Conservation (phyloP, 129 eudicot species). For the Calendula officinalis region DNA sequence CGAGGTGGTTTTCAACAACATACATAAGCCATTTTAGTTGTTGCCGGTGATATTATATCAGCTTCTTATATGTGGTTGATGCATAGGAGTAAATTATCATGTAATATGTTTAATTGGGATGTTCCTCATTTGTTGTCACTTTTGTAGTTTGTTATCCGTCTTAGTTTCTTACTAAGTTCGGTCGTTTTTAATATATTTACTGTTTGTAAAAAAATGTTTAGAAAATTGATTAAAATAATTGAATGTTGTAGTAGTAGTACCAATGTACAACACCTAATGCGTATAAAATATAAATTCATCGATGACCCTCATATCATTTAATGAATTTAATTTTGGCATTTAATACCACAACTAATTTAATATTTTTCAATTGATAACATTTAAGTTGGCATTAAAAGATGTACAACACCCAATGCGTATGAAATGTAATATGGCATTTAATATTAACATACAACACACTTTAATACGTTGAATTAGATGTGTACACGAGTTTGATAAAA, state of each 20-base stretch:
- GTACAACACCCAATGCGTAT: conserved; percentile 43
- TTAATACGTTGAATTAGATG: conserved; percentile 25
- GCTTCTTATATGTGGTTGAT: no score
- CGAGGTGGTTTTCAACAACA: no score
- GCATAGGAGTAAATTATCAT: no score
- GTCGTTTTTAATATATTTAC: neutral
- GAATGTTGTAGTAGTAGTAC: conserved; percentile 25
- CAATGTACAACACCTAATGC: conserved; percentile 39
- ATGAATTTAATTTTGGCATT: conserved; percentile 37
- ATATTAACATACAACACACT: conserved; percentile 28
- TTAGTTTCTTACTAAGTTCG: no score
- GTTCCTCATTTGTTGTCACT: no score
- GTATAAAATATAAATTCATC: conserved; percentile 38
- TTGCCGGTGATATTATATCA: neutral
- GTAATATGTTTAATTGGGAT: no score
- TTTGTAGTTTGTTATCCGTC: no score
- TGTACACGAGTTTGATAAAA: conserved; percentile 15
- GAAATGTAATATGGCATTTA: conserved; percentile 33
- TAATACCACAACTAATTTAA: conserved; percentile 40
- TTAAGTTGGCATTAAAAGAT: conserved; percentile 31
- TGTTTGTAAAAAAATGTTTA: no score
- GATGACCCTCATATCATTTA: conserved; percentile 42
- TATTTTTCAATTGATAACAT: conserved; percentile 27
- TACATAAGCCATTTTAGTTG: no score
- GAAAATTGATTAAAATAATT: conserved; percentile 10